Evolutionary conservation across 495 filamentous ascomycete genomes (phyloP), one percentile per base, ranked within the genome.

Genomic region (Evansstolkia leycettana): DNA sequence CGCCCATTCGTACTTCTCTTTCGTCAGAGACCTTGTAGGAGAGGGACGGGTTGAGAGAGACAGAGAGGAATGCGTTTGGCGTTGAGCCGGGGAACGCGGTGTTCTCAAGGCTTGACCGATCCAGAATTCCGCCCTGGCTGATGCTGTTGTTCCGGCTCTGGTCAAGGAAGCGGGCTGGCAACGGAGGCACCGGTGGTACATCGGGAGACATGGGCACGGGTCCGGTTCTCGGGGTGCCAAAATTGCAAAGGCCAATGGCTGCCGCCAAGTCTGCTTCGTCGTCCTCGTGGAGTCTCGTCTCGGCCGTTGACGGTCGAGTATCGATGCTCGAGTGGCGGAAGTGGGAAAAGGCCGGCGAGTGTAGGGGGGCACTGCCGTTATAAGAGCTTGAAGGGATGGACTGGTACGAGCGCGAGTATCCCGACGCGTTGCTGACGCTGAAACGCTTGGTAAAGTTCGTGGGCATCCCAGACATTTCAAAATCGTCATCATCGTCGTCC

Each of bases 231-330:
- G 82, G 84, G 35, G 80, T 88, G 28, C 81, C 78, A 49, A 94
- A 87, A 54, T 85, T 92, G 72, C 90, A 95, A 41, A 94, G 62
- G 42, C 89, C 85, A 26, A 94, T 84, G 3, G 89, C 89, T 3
- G 90, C 89, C 5, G 88, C 90, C 38, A 98, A 67, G 37, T 67
- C 63, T 6, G 60, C 61, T 37, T 94, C 89, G 34, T 78, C 73
- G 34, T 67, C 70, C 17, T 63, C 60, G 43, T 57, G 55, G 40
- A 77, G 56, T 18, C 69, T 66, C 2, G 72, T 75, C 24, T 72
- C 70, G 35, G 73, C 77, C 42, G 38, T 81, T 63, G 36, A 79
- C 65, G 37, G 79, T 70, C 54, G 69, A 54, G 41, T 81, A 67
- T 54, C 80, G 59, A 55, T 67, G 64, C 76, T 82, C 41, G 69